Evolutionary conservation across 352 stramenopile species (phyloP).

Genomic region (Stephanocyclus meneghinianus): DNA sequence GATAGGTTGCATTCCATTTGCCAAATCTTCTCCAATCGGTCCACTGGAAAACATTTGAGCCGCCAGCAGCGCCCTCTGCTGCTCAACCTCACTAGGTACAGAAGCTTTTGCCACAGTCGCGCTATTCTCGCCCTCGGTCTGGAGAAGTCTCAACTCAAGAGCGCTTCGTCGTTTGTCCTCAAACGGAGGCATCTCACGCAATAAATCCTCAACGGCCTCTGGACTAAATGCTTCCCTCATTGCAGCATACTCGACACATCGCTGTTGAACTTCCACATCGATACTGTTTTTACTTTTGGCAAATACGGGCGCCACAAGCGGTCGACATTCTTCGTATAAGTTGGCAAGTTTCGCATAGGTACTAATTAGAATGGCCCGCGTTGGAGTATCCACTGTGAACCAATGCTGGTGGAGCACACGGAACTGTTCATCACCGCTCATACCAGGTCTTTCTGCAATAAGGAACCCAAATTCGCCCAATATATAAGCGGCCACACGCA

Average conservation of each 20-base stretch:
- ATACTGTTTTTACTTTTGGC: slow-evolving; percentile 90
- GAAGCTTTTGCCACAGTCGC: slow-evolving; percentile 78
- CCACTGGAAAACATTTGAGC: slow-evolving; percentile 50
- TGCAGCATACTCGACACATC: slow-evolving; percentile 92
- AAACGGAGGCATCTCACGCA: slow-evolving; percentile 97
- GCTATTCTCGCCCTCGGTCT: slow-evolving; percentile 83
- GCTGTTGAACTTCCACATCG: slow-evolving; percentile 97
- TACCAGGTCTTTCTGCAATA: slow-evolving; percentile 86
- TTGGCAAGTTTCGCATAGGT: slow-evolving; percentile 95
- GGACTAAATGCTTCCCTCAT: slow-evolving; percentile 86
- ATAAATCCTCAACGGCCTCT: slow-evolving; percentile 90
- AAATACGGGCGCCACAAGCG: slow-evolving; percentile 90
- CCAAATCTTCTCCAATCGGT: slow-evolving; percentile 34
- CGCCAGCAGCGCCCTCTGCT: slow-evolving; percentile 56
- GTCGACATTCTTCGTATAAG: slow-evolving; percentile 87
- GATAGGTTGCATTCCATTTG: slow-evolving; percentile 29
- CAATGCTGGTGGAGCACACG: slow-evolving; percentile 96
- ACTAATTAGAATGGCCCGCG: slow-evolving; percentile 91
- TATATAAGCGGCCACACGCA: slow-evolving; percentile 93
- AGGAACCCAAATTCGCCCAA: slow-evolving; percentile 97
- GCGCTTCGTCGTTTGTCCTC: slow-evolving; percentile 89
- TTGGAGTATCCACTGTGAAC: slow-evolving; percentile 84
- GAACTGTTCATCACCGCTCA: slow-evolving; percentile 92
- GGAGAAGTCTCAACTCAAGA: slow-evolving; percentile 84
- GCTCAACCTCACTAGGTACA: slow-evolving; percentile 71